Evolutionary conservation across 129 eudicot genomes (phyloP).

Genomic region (Gnaphalium uliginosum): DNA sequence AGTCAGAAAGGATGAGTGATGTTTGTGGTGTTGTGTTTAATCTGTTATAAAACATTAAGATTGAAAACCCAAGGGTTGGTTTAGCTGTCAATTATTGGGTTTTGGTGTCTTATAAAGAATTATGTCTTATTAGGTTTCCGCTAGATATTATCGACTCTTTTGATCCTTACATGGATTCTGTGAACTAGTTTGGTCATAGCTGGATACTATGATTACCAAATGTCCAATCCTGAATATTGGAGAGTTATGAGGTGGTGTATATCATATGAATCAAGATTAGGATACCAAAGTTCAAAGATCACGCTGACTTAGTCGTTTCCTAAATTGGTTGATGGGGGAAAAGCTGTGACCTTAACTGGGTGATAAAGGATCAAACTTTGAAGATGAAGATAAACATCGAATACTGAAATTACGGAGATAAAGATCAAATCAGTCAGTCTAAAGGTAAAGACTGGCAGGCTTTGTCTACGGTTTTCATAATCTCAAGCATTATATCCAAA

Average conservation of each 20-base stretch:
- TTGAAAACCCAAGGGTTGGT: constrained; percentile 1
- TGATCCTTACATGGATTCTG: not conserved
- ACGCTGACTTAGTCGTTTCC: too few relatives aligned
- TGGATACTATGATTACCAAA: not conserved
- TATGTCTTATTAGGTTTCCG: not conserved
- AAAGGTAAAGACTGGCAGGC: too few relatives aligned
- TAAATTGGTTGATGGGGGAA: too few relatives aligned
- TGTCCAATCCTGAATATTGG: not conserved
- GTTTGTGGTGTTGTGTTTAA: constrained; percentile 8
- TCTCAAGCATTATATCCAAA: too few relatives aligned
- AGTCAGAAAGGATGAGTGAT: not conserved
- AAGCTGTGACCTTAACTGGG: too few relatives aligned
- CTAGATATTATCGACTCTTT: not conserved
- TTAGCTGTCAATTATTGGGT: not conserved
- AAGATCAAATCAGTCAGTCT: too few relatives aligned
- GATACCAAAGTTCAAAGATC: not conserved
- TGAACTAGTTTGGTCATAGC: not conserved
- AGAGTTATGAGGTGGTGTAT: not conserved
- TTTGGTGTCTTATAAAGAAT: not conserved
- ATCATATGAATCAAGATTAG: not conserved
- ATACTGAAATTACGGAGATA: too few relatives aligned
- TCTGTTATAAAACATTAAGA: constrained; percentile 1
- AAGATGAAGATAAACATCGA: too few relatives aligned
- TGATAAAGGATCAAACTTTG: too few relatives aligned
- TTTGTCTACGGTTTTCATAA: too few relatives aligned